Conservation (phyloP, 768 basidiomycete species). For the Russula emetica region DNA sequence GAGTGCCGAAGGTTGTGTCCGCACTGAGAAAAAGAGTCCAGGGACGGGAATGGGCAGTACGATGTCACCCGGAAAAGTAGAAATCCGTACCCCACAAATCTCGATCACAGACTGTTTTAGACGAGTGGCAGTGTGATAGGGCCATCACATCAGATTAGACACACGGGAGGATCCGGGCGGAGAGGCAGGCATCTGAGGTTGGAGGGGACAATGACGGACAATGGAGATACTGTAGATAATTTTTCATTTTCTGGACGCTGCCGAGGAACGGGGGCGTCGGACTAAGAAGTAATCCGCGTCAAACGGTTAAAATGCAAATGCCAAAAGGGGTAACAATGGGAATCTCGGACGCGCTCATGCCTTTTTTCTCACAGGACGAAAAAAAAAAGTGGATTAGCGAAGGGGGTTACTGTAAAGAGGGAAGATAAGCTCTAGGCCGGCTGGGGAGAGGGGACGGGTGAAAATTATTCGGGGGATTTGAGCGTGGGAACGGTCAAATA, state of each 20-base stretch:
- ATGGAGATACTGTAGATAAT: not conserved
- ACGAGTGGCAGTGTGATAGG: slow-evolving; percentile 22
- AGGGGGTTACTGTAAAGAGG: not conserved
- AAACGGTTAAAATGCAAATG: slow-evolving; percentile 20
- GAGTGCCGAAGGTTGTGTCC: not conserved
- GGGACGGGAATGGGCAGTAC: too few relatives aligned
- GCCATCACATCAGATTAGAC: slow-evolving; percentile 11
- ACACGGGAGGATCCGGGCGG: not conserved
- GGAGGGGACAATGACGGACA: not conserved
- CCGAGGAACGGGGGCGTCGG: slow-evolving; percentile 20
- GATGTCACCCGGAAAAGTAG: slow-evolving; percentile 12
- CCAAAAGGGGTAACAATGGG: slow-evolving; percentile 25
- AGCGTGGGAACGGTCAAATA: slow-evolving; percentile 23
- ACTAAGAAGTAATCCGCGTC: slow-evolving; percentile 11
- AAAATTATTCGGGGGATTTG: not conserved
- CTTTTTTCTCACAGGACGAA: not conserved
- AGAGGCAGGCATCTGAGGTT: not conserved
- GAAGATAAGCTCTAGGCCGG: slow-evolving; percentile 9
- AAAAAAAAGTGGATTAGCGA: not conserved
- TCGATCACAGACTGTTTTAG: slow-evolving; percentile 17
- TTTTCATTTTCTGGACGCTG: not conserved
- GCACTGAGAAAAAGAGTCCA: not conserved
- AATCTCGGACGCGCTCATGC: not conserved
- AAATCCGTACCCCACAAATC: slow-evolving; percentile 13
- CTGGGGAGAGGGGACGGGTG: not conserved